Percentiles rank a stretch among this genome's conserved stretches.
These are phyloP conservation scores for Voacanga thouarsii DNA, from an alignment of 257 asterid genomes.

Conservation along the genomic window DNA sequence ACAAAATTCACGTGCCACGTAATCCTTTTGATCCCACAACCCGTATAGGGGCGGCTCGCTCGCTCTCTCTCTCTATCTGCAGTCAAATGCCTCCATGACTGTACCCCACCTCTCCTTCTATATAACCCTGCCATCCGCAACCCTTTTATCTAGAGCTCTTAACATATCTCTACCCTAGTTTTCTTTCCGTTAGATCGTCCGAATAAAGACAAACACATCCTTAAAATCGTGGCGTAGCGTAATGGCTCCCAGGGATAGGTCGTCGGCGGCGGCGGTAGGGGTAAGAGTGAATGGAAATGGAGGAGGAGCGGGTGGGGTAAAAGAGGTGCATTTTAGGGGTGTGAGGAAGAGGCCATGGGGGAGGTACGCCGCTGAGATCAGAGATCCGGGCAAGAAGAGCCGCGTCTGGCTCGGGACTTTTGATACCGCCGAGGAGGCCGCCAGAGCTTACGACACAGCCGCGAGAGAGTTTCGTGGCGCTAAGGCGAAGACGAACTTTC, in stretches of 20 bases:
- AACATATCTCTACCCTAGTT: not conserved
- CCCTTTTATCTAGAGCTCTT: not conserved
- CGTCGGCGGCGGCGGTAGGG: conserved; percentile 13
- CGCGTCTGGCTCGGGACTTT: conserved; percentile 35
- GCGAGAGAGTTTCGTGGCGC: conserved; percentile 27
- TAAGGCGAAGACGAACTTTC: conserved; percentile 32
- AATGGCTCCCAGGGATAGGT: conserved; percentile 22
- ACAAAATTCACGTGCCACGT: conserved; percentile 26
- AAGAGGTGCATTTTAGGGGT: conserved; percentile 23
- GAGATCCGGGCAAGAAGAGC: conserved; percentile 21
- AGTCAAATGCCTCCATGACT: conserved; percentile 26
- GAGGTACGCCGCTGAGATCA: conserved; percentile 28
- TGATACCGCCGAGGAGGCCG: conserved; percentile 35
- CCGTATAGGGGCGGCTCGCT: conserved; percentile 20
- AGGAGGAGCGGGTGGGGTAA: not conserved
- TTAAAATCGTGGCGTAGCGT: not conserved
- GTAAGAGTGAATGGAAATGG: not conserved
- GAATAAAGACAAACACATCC: not conserved
- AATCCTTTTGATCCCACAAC: conserved; percentile 9
- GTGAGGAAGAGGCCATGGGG: conserved; percentile 34
- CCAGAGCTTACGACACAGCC: conserved; percentile 29
- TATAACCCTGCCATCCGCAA: not conserved
- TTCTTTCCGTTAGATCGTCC: not conserved
- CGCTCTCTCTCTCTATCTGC: conserved; percentile 14
- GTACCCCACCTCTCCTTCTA: conserved; percentile 8